Evolutionary conservation across 768 basidiomycete genomes (phyloP).

Genomic region (Lentinula lateritia): DNA sequence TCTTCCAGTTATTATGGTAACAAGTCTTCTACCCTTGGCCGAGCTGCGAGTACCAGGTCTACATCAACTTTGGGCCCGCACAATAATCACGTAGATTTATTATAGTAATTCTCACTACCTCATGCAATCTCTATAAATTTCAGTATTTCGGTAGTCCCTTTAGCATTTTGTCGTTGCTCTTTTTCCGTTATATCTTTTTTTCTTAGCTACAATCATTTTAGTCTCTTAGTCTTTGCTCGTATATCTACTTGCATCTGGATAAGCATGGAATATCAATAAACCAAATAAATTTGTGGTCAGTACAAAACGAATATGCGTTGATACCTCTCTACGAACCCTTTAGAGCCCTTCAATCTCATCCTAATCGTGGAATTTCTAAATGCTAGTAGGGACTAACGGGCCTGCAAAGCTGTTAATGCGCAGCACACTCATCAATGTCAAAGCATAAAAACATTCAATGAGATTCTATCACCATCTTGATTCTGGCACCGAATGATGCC

Average conservation of each 20-base stretch:
- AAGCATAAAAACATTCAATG: neutral
- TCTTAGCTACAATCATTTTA: neutral
- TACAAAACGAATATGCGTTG: too few relatives aligned
- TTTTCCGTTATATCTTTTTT: neutral
- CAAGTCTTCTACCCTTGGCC: neutral
- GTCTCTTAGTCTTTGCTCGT: neutral
- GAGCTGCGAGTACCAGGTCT: neutral
- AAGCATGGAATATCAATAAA: neutral
- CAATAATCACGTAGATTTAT: neutral
- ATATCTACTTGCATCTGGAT: neutral
- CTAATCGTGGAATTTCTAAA: neutral
- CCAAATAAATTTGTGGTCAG: neutral
- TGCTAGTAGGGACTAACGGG: too few relatives aligned
- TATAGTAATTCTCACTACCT: neutral
- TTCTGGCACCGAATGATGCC: neutral
- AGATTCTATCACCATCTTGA: neutral
- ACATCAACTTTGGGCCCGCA: slow-evolving; percentile 3
- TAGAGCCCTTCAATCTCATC: too few relatives aligned
- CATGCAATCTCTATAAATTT: neutral
- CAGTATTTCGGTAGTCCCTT: neutral
- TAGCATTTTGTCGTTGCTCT: neutral
- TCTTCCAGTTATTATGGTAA: neutral
- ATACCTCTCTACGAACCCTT: too few relatives aligned
- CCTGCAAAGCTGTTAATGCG: neutral
- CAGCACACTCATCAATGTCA: neutral